phyloP scores from a whole-genome alignment of 148 eudicot species.

The Spergularia marina region DNA sequence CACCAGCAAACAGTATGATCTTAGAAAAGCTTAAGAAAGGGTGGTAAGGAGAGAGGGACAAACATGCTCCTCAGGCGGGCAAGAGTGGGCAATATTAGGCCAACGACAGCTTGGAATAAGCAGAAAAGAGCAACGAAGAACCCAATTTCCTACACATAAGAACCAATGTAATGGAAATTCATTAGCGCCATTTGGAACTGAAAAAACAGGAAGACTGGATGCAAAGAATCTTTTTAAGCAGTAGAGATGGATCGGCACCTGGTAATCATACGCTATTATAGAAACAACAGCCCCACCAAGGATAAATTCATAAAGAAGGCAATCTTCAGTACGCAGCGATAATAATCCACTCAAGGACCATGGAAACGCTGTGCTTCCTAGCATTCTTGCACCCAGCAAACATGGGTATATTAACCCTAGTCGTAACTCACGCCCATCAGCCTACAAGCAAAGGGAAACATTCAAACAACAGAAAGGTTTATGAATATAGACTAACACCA shows the following conservation, averaged over 20 bases:
- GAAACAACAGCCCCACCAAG: constrained; percentile 58
- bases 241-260: constrained; percentile 42
- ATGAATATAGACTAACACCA: not conserved
- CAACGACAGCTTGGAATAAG: constrained; percentile 68
- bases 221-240: not conserved
- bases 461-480: not conserved
- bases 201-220: constrained; percentile 6
- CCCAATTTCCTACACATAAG: constrained; percentile 68
- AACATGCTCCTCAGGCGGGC: constrained; percentile 88
- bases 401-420: constrained; percentile 89
- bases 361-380: constrained; percentile 86
- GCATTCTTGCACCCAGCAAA: constrained; percentile 87
- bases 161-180: not conserved
- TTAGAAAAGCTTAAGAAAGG: not conserved
- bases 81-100: constrained; percentile 80
- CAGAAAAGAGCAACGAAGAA: constrained; percentile 66
- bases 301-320: constrained; percentile 49
- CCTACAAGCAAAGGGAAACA: constrained; percentile 39
- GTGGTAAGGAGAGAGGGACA: constrained; percentile 8
- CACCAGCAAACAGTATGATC: not conserved
- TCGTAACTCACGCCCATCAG: constrained; percentile 87
- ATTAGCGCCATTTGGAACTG: not conserved
- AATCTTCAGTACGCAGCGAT: constrained; percentile 73
- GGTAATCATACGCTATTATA: constrained; percentile 85
- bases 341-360: constrained; percentile 65